These are phyloP conservation scores for Ogataea ramenticola DNA, from an alignment of 805 yeast species.

Conservation along the genomic window DNA sequence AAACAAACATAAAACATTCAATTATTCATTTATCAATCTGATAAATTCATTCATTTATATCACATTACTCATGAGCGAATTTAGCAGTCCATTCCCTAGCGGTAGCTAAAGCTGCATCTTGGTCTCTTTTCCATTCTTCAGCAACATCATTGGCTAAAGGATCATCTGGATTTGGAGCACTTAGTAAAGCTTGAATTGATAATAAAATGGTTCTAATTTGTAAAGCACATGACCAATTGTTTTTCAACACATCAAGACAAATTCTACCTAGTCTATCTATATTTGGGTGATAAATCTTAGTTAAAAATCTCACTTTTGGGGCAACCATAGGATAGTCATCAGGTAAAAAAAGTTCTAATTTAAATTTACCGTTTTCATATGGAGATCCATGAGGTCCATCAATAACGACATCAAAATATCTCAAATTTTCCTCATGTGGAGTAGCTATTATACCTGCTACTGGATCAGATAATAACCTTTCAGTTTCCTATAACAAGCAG, in stretches of 20 bases:
- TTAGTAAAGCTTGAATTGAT: constrained; percentile 87
- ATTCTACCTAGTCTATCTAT: constrained; percentile 93
- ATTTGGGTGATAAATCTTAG: constrained; percentile 94
- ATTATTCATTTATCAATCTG: too few relatives aligned
- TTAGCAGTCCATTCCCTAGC: constrained; percentile 68
- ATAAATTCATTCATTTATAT: too few relatives aligned
- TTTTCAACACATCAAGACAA: constrained; percentile 88
- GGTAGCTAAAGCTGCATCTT: constrained; percentile 67
- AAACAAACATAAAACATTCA: too few relatives aligned
- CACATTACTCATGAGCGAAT: not conserved
- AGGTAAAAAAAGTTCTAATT: constrained; percentile 81
- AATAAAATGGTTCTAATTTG: constrained; percentile 89
- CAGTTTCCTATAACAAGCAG: constrained; percentile 62
- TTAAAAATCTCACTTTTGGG: constrained; percentile 89
- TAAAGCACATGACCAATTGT: constrained; percentile 96
- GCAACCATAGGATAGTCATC: constrained; percentile 99
- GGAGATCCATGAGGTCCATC: constrained; percentile 92
- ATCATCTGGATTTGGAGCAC: constrained; percentile 97
- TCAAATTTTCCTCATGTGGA: constrained; percentile 90
- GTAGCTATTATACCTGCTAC: constrained; percentile 92
- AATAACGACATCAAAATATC: constrained; percentile 87
- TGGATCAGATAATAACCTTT: constrained; percentile 85
- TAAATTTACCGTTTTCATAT: constrained; percentile 73
- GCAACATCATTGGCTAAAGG: constrained; percentile 98
- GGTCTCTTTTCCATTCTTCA: constrained; percentile 89